Conservation (phyloP, 2,329 filamentous ascomycete genomes). For the Juglanconis sp. region DNA sequence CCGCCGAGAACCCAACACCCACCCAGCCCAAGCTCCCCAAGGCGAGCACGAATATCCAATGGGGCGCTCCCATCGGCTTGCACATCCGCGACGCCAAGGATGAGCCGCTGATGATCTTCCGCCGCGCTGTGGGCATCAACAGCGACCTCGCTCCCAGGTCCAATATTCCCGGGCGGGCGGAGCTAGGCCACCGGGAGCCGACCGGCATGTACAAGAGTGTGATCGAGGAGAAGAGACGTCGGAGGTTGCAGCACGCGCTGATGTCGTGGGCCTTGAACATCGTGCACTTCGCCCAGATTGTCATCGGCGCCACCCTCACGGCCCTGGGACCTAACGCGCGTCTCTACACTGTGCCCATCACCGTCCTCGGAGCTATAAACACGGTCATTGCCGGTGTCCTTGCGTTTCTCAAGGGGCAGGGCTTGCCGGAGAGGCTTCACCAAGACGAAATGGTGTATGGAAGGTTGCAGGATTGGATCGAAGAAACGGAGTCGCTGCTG, state of each 20-base stretch:
- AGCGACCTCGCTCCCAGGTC: slow-evolving; percentile 19
- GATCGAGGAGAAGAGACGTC: slow-evolving; percentile 31
- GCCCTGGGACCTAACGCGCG: slow-evolving; percentile 43
- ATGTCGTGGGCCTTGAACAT: slow-evolving; percentile 38
- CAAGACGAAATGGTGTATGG: slow-evolving; percentile 45
- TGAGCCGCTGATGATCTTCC: slow-evolving; percentile 40
- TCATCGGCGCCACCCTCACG: slow-evolving; percentile 46
- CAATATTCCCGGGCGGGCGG: slow-evolving; percentile 24
- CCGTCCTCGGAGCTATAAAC: slow-evolving; percentile 59
- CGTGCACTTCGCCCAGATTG: slow-evolving; percentile 42
- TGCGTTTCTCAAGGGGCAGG: slow-evolving; percentile 51
- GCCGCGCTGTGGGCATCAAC: slow-evolving; percentile 42
- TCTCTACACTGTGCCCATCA: slow-evolving; percentile 50
- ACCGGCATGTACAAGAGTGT: slow-evolving; percentile 40
- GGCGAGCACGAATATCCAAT: slow-evolving; percentile 29
- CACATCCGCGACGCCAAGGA: slow-evolving; percentile 31
- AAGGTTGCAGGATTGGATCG: slow-evolving; percentile 49
- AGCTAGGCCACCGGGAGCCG: slow-evolving; percentile 32
- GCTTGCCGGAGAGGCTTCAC: slow-evolving; percentile 44
- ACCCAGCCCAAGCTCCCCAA: slow-evolving; percentile 19
- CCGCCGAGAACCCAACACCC: background rate
- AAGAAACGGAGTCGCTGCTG: slow-evolving; percentile 47
- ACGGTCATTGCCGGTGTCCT: slow-evolving; percentile 61
- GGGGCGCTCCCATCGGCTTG: slow-evolving; percentile 36
- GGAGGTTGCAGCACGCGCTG: slow-evolving; percentile 30